A percentile compares a stretch with the other conserved stretches of the same genome.
These are phyloP conservation scores for Suillus fuscotomentosus DNA, from an alignment of 768 basidiomycete species.

Conservation along the genomic window DNA sequence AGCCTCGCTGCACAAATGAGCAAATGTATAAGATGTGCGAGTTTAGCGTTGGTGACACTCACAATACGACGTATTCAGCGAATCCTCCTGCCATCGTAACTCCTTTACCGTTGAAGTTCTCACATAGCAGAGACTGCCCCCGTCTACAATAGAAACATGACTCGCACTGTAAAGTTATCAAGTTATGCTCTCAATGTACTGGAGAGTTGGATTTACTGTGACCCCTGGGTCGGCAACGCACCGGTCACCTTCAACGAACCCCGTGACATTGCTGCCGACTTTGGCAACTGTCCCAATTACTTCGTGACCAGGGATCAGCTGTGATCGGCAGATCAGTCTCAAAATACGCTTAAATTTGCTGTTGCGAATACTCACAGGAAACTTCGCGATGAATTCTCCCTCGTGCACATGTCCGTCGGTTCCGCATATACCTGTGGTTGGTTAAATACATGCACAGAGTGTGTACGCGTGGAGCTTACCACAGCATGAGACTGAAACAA, in stretches of 20 bases:
- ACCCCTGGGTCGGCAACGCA: constrained; percentile 42
- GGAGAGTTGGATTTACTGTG: constrained; percentile 16
- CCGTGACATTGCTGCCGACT: constrained; percentile 41
- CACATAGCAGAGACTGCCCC: constrained; percentile 38
- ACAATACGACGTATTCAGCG: constrained; percentile 42
- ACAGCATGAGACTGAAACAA: constrained; percentile 38
- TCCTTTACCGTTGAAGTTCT: constrained; percentile 37
- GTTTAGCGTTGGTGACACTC: constrained; percentile 11
- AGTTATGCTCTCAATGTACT: neutral
- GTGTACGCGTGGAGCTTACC: constrained; percentile 29
- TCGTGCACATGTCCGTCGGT: constrained; percentile 67
- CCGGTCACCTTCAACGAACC: constrained; percentile 41
- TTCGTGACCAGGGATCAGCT: neutral
- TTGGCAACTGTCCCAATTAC: constrained; percentile 37
- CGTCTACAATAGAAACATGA: constrained; percentile 40
- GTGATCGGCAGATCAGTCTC: neutral
- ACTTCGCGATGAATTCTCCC: constrained; percentile 64
- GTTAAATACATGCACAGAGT: neutral
- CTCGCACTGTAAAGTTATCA: constrained; percentile 23
- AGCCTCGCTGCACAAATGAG: constrained; percentile 19
- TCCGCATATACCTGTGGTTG: constrained; percentile 48
- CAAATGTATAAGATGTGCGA: neutral
- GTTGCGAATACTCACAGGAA: constrained; percentile 36
- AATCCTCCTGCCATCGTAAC: constrained; percentile 40
- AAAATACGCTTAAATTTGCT: constrained; percentile 8